Evolutionary conservation across 805 yeast genomes (phyloP), one percentile per base, ranked within the genome.

Genomic region (Zygotorulaspora sp.): DNA sequence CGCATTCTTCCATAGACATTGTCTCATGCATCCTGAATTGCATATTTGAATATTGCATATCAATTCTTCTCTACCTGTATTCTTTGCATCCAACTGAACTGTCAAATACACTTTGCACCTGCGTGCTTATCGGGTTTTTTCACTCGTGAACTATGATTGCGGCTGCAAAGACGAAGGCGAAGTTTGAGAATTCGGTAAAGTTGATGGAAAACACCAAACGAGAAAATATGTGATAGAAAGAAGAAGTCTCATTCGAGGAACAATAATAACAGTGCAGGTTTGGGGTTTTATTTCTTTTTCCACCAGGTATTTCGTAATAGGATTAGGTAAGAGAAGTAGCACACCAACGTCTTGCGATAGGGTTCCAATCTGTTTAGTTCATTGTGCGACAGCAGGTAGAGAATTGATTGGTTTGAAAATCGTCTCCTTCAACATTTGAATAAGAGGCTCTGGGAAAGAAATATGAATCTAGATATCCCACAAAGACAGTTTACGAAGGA

Each of bases 401-500:
- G 17, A n/a, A 26, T 26, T 26, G 30, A 17, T n/a, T 26, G 30
- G n/a, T n/a, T 14, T 11, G 10, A 26, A 14, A 17, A 12, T 5
- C 14, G 17, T 12, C 17, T 14, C 8, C 17, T 6, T 5, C 14
- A 12, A 6, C 9, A n/a, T n/a, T 26, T 26, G 9, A 12, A 26
- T n/a, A n/a, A 14, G 17, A 6, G 11, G 11, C 17, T 26, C 14
- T 14, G 14, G 30, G 14, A 26, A 26, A 26, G 30, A 26, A 26
- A 29, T 21, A 50, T 54, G 57, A 46, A 52, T 36, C 39, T 56
- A 29, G 58, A 53, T 27, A 51, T 57, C 16, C 61, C 62, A 28
- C 54, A 58, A 34, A 49, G 62, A 27, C 57, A 53, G 31, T 50
- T 58, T 14, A 53, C 63, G 9, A 58, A 54, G 27, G 66, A 62